A percentile compares a stretch with the other conserved stretches of the same genome.
phyloP scores from a whole-genome alignment of 139 green algal species.

The Tetraselmis striata region DNA sequence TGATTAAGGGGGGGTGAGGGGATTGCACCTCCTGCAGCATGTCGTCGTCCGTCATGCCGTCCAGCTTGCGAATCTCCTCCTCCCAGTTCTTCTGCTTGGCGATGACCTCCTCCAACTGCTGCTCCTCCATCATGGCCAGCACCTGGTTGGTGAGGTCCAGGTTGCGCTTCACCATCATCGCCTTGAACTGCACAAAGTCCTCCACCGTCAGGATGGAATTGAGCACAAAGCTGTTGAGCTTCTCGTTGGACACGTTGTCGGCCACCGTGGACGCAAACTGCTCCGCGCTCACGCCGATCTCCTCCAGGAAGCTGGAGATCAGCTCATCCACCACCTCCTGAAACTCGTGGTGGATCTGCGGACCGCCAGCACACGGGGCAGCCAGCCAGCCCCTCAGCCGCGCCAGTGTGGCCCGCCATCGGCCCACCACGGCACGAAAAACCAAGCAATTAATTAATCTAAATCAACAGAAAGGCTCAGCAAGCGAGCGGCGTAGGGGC shows the following conservation, averaged over 20 bases:
- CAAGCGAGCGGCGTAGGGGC: too few species aligned
- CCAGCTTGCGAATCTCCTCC: background rate
- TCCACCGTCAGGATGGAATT: conserved; percentile 57
- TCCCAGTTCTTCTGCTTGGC: background rate
- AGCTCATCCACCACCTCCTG: conserved; percentile 51
- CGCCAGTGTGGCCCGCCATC: too few species aligned
- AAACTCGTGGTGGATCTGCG: conserved; percentile 42
- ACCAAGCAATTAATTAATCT: too few species aligned
- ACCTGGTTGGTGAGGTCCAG: conserved; percentile 58
- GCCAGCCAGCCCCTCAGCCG: too few species aligned
- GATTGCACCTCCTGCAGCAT: background rate
- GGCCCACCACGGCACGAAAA: too few species aligned
- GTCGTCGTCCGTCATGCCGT: background rate
- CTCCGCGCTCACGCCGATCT: conserved; percentile 41
- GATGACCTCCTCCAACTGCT: background rate
- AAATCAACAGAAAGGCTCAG: too few species aligned
- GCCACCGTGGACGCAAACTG: conserved; percentile 21
- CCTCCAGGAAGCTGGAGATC: conserved; percentile 44
- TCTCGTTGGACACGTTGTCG: background rate
- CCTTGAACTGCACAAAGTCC: conserved; percentile 64
- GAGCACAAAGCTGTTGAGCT: conserved; percentile 43
- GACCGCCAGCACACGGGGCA: too few species aligned
- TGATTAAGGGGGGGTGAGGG: too few species aligned
- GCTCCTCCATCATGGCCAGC: background rate
- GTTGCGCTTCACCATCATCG: conserved; percentile 62